Percentiles rank a stretch among this genome's conserved stretches.
phyloP scores from a whole-genome alignment of 1,284 basidiomycete species.

The Rhodotorula sp. region DNA sequence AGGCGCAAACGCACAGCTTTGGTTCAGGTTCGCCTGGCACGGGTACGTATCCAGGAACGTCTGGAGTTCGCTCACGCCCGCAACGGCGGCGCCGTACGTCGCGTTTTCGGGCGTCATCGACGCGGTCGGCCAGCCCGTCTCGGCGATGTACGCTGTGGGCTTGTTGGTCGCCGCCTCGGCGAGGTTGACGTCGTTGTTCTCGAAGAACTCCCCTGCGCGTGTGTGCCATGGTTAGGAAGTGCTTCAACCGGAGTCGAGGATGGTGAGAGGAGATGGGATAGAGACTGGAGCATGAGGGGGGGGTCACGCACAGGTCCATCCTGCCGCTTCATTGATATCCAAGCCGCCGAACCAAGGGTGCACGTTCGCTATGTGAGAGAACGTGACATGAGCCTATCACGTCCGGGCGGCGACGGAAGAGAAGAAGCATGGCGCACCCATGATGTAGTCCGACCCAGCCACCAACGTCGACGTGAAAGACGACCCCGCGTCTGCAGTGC shows the following conservation, averaged over 20 bases:
- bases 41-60: conserved; percentile 78
- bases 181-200: conserved; percentile 53
- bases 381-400: too few species aligned
- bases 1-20: conserved; percentile 55
- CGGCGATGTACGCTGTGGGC: conserved; percentile 73
- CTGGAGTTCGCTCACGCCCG: conserved; percentile 67
- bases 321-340: conserved; percentile 67
- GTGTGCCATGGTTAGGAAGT: too few species aligned
- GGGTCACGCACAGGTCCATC: conserved; percentile 57
- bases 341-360: conserved; percentile 61
- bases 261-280: neutral
- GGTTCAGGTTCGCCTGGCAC: conserved; percentile 79
- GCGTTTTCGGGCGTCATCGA: conserved; percentile 43
- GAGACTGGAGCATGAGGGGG: neutral
- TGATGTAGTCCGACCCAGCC: conserved; percentile 67
- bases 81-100: conserved; percentile 65
- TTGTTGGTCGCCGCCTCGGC: conserved; percentile 59
- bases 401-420: too few species aligned
- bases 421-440: conserved; percentile 74
- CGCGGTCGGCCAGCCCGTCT: conserved; percentile 50
- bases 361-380: neutral
- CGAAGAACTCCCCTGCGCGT: conserved; percentile 57
- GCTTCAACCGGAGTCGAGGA: too few species aligned
- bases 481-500: conserved; percentile 86
- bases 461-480: conserved; percentile 75